Conservation (phyloP, 169 alveolate genomes). For the Plasmodium gonderi region DNA sequence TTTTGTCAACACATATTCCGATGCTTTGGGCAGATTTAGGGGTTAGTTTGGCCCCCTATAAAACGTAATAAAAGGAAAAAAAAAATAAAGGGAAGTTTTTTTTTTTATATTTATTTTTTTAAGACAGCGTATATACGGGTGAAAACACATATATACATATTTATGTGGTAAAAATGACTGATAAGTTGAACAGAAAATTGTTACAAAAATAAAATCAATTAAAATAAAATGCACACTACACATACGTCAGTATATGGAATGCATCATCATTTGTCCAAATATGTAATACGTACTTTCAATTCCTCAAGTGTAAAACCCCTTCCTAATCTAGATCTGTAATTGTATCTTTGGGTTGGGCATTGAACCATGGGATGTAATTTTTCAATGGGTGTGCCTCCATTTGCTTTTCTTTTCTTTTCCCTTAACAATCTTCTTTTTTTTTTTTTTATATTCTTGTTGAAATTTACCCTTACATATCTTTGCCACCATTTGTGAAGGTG, state of each 20-base stretch:
- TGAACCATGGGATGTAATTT: constrained; percentile 95
- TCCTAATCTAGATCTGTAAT: constrained; percentile 96
- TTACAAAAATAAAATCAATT: neutral
- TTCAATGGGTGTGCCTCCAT: constrained; percentile 96
- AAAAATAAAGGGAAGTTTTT: too few species aligned
- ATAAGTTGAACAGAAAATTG: too few species aligned
- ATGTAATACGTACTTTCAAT: constrained; percentile 86
- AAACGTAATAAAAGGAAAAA: neutral
- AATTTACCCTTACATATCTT: constrained; percentile 97
- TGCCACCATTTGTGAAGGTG: constrained; percentile 98
- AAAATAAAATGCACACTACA: neutral
- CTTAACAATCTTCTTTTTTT: constrained; percentile 93
- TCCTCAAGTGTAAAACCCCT: constrained; percentile 99
- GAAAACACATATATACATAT: too few species aligned
- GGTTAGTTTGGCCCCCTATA: constrained; percentile 91
- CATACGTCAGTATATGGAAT: neutral
- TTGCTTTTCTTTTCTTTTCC: constrained; percentile 89
- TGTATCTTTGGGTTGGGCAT: constrained; percentile 97
- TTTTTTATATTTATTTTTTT: too few species aligned
- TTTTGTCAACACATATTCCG: constrained; percentile 99
- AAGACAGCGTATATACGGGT: too few species aligned
- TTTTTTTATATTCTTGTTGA: constrained; percentile 98
- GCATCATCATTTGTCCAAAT: neutral
- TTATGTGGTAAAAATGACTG: too few species aligned
- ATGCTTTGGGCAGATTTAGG: constrained; percentile 96